phyloP scores from a whole-genome alignment of 2,329 filamentous ascomycete species.

The Ophiocordyceps sinensis region DNA sequence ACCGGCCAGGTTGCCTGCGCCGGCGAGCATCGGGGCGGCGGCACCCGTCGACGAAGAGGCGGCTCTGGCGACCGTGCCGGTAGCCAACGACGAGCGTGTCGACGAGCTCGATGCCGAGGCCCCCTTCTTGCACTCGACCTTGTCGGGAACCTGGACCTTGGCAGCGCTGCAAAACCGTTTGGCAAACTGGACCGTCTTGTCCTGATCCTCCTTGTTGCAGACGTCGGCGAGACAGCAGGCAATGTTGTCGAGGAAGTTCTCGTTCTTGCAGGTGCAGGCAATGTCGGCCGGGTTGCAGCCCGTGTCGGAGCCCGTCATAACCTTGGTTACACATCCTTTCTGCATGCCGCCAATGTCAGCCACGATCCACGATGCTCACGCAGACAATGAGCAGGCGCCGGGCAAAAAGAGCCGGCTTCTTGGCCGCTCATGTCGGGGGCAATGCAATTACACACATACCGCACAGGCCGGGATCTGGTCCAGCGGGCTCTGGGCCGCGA shows the following conservation, averaged over 20 bases:
- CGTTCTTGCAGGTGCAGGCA: conserved; percentile 26
- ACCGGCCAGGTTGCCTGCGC: conserved; percentile 10
- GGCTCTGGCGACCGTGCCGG: background rate
- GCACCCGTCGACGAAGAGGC: conserved; percentile 2
- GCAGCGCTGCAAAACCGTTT: conserved; percentile 21
- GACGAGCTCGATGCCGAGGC: background rate
- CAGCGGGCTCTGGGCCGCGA: conserved; percentile 15
- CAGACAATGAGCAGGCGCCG: background rate
- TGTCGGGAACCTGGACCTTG: conserved; percentile 19
- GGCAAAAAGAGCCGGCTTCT: too few relatives aligned
- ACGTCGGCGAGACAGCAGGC: conserved; percentile 24
- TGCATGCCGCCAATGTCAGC: conserved; percentile 5
- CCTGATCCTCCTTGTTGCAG: conserved; percentile 19
- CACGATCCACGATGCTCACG: background rate
- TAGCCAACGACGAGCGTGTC: too few relatives aligned
- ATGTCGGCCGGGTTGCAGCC: conserved; percentile 24
- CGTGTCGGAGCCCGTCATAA: conserved; percentile 17
- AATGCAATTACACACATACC: conserved; percentile 14
- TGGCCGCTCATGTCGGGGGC: background rate
- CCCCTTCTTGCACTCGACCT: conserved; percentile 19
- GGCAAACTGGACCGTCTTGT: conserved; percentile 21
- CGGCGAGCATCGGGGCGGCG: conserved; percentile 2
- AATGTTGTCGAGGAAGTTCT: conserved; percentile 22
- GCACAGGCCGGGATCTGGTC: conserved; percentile 21
- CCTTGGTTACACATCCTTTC: conserved; percentile 18